Percentiles rank a stretch among this genome's conserved stretches.
phyloP scores from a whole-genome alignment of 169 alveolate genomes.

The Fabrea salina region DNA sequence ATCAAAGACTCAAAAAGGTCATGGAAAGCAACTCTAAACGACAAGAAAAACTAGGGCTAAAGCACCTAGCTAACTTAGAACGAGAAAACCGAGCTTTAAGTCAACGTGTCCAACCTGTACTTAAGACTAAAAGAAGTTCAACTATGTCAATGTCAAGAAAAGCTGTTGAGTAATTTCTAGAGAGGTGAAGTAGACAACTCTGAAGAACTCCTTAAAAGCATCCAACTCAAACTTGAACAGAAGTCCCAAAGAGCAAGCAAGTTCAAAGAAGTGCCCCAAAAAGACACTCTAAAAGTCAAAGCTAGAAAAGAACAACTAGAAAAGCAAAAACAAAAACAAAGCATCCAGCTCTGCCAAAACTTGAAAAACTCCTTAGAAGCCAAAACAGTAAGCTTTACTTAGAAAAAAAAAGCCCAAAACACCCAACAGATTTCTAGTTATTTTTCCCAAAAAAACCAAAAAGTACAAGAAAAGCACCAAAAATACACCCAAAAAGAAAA shows the following conservation, averaged over 20 bases:
- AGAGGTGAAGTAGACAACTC: too few species aligned
- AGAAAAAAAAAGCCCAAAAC: conserved; percentile 1
- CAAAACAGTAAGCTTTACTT: background rate
- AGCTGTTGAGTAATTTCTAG: too few species aligned
- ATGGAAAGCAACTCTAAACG: too few species aligned
- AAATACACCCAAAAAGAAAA: background rate
- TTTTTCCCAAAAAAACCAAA: background rate
- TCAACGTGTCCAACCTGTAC: too few species aligned
- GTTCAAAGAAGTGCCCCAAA: background rate
- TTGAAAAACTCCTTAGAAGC: background rate
- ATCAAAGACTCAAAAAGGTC: too few species aligned
- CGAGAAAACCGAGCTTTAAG: too few species aligned
- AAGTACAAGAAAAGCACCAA: background rate
- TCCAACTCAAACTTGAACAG: background rate
- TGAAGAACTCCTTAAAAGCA: too few species aligned
- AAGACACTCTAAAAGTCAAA: background rate
- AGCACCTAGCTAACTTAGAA: too few species aligned
- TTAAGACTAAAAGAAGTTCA: too few species aligned
- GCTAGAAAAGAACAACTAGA: conserved; percentile 7
- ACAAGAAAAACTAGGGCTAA: too few species aligned
- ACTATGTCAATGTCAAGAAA: too few species aligned
- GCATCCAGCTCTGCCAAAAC: background rate
- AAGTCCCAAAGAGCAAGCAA: background rate
- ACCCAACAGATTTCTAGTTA: background rate
- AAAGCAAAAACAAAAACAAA: conserved; percentile 2